These are phyloP conservation scores for Plasmodium chabaudi DNA, from an alignment of 169 alveolate species.

Conservation along the genomic window DNA sequence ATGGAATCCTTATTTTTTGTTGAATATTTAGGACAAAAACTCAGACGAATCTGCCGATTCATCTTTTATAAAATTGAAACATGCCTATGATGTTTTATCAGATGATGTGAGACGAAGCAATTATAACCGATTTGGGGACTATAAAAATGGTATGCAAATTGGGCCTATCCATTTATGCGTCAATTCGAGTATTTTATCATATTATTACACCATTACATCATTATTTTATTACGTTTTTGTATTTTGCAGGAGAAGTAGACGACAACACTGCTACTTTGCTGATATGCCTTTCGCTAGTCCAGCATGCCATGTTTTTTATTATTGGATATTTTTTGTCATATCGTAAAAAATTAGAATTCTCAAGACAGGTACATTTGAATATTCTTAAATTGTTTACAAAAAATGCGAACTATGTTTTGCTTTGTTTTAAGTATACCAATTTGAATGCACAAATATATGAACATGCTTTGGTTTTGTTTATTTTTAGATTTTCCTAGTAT, in stretches of 20 bases:
- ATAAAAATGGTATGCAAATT: slow-evolving; percentile 51
- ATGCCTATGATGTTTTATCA: slow-evolving; percentile 61
- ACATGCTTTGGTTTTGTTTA: background rate
- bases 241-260: slow-evolving; percentile 61
- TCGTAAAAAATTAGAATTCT: slow-evolving; percentile 33
- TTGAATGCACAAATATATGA: background rate
- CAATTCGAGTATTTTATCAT: background rate
- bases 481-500: slow-evolving; percentile 63
- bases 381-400: background rate
- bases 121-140: slow-evolving; percentile 75
- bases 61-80: slow-evolving; percentile 68
- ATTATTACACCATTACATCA: background rate
- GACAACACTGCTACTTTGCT: slow-evolving; percentile 68
- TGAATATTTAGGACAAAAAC: slow-evolving; percentile 46
- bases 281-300: slow-evolving; percentile 71
- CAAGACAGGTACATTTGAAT: slow-evolving; percentile 48
- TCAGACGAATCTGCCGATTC: slow-evolving; percentile 60
- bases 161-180: background rate
- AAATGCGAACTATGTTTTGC: background rate
- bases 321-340: slow-evolving; percentile 74
- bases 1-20: background rate
- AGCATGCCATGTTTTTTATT: slow-evolving; percentile 73
- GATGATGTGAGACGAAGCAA: slow-evolving; percentile 70
- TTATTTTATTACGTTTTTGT: background rate
- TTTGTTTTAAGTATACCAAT: background rate